These are phyloP conservation scores for Choiromyces venosus DNA, from an alignment of 495 filamentous ascomycete genomes.

Conservation along the genomic window DNA sequence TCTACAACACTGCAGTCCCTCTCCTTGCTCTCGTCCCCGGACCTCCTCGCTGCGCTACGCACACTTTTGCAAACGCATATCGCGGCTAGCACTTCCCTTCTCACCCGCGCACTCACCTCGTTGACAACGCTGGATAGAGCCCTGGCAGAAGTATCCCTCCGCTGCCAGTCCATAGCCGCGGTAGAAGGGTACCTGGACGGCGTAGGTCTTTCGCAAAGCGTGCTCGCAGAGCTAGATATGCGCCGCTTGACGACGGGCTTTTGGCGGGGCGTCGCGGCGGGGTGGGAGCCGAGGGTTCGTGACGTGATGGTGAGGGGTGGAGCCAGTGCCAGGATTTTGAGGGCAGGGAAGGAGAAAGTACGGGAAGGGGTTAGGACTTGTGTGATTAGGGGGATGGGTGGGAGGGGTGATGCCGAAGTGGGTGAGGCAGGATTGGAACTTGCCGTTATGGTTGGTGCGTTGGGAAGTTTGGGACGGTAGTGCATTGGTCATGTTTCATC, in stretches of 20 bases:
- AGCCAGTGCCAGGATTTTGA: slow-evolving; percentile 72
- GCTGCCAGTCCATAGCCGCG: slow-evolving; percentile 85
- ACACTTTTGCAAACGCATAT: slow-evolving; percentile 50
- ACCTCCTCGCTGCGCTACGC: slow-evolving; percentile 45
- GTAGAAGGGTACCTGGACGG: slow-evolving; percentile 68
- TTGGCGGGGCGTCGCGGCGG: slow-evolving; percentile 79
- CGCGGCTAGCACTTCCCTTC: slow-evolving; percentile 63
- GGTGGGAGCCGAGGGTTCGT: slow-evolving; percentile 67
- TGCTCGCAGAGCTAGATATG: slow-evolving; percentile 78
- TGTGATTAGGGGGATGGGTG: slow-evolving; percentile 66
- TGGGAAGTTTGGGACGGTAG: slow-evolving; percentile 36
- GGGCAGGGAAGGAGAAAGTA: slow-evolving; percentile 66
- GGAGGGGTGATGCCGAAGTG: slow-evolving; percentile 44
- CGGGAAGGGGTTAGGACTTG: slow-evolving; percentile 73
- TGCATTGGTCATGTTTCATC: neutral
- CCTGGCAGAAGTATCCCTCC: slow-evolving; percentile 69
- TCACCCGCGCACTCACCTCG: slow-evolving; percentile 68
- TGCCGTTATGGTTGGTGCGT: slow-evolving; percentile 78
- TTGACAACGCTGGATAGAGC: slow-evolving; percentile 77
- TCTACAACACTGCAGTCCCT: slow-evolving; percentile 71
- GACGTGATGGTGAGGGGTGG: slow-evolving; percentile 79
- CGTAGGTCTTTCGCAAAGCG: slow-evolving; percentile 17
- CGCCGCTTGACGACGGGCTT: slow-evolving; percentile 82
- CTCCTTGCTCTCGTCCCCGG: slow-evolving; percentile 64
- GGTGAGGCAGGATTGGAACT: slow-evolving; percentile 83